Conservation (phyloP, 2,329 filamentous ascomycete genomes). For the Setomelanomma holmii region DNA sequence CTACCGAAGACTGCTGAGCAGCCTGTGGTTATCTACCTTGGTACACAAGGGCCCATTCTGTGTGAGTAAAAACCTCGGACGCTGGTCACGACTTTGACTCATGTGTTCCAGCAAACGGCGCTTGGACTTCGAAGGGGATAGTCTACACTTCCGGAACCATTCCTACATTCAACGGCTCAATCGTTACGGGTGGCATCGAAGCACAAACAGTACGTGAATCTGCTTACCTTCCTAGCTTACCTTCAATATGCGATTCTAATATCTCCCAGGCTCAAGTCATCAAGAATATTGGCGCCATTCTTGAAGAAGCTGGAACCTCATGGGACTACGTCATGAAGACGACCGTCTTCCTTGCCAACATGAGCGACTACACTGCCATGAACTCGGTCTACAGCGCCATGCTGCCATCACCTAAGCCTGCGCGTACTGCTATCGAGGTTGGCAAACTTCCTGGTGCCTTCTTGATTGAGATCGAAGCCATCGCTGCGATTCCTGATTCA, state of each 20-base stretch:
- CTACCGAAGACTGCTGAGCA: conserved; percentile 30
- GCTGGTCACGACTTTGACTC: too few relatives aligned
- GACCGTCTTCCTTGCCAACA: conserved; percentile 41
- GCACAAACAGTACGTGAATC: conserved; percentile 33
- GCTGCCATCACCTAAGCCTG: conserved; percentile 40
- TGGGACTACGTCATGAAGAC: conserved; percentile 46
- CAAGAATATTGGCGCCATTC: conserved; percentile 39
- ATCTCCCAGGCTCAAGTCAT: conserved; percentile 39
- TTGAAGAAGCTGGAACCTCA: conserved; percentile 41
- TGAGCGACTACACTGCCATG: conserved; percentile 44
- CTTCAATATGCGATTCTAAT: background rate
- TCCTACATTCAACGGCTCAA: conserved; percentile 36
- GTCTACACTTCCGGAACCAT: conserved; percentile 42
- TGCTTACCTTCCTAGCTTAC: background rate
- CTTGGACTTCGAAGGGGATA: conserved; percentile 40
- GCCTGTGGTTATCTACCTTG: conserved; percentile 40
- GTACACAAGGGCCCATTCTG: conserved; percentile 39
- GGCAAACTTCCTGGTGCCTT: conserved; percentile 42
- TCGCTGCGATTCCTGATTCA: conserved; percentile 38
- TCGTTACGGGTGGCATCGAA: conserved; percentile 33
- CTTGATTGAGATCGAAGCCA: conserved; percentile 42
- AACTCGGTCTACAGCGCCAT: conserved; percentile 41
- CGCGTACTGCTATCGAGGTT: conserved; percentile 39
- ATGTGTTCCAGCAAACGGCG: conserved; percentile 26
- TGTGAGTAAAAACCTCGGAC: too few relatives aligned